Conservation (phyloP, 1,284 basidiomycete genomes). For the Ceratobasidium sp. region DNA sequence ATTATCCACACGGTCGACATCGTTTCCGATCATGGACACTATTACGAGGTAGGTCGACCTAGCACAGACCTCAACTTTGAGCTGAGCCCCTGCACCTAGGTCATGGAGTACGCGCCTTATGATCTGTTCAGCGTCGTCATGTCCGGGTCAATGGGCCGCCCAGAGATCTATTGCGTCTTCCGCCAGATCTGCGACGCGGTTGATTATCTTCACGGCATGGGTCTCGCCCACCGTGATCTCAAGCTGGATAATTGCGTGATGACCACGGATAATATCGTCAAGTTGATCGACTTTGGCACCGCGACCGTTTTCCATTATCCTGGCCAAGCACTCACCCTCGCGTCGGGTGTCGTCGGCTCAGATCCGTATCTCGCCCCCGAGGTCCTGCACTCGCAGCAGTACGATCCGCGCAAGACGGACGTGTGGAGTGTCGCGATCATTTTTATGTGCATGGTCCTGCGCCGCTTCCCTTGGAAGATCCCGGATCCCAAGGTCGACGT, state of each 20-base stretch:
- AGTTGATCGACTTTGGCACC: conserved; percentile 99
- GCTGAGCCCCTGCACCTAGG: conserved; percentile 60
- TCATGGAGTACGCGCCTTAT: conserved; percentile 99
- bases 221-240: conserved; percentile 97
- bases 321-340: conserved; percentile 81
- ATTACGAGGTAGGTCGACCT: conserved; percentile 83
- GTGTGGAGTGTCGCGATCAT: conserved; percentile 99
- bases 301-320: conserved; percentile 99
- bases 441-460: conserved; percentile 98
- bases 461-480: conserved; percentile 99
- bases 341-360: conserved; percentile 94
- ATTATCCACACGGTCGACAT: conserved; percentile 99
- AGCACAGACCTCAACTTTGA: conserved; percentile 24
- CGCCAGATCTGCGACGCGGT: conserved; percentile 98
- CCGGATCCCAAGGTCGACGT: conserved; percentile 94
- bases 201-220: conserved; percentile 97
- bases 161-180: conserved; percentile 99
- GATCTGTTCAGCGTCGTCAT: conserved; percentile 99
- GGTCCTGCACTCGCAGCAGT: conserved; percentile 81
- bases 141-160: conserved; percentile 98
- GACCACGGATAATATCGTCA: conserved; percentile 93
- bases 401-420: conserved; percentile 97
- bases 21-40: conserved; percentile 96
- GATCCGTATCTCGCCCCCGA: conserved; percentile 99
- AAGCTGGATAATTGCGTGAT: conserved; percentile 99